Evolutionary conservation across 495 filamentous ascomycete species (phyloP).

Genomic region (Penicillium diatomitis): DNA sequence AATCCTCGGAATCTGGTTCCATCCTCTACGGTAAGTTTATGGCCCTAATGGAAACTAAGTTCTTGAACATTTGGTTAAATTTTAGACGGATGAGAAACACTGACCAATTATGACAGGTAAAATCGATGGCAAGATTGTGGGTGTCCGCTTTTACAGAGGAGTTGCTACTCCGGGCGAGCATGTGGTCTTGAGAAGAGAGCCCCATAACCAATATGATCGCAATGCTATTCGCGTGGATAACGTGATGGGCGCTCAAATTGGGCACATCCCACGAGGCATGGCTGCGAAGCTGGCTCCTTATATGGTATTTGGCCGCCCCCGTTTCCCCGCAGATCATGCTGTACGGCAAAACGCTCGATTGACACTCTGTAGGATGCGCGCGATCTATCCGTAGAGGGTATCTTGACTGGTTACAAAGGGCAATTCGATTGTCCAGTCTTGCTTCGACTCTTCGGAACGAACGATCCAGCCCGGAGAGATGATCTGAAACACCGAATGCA

Average conservation of each 20-base stretch:
- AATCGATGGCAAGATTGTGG: constrained; percentile 62
- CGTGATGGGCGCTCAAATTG: constrained; percentile 69
- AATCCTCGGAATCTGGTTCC: constrained; percentile 28
- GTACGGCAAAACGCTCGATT: too few species aligned
- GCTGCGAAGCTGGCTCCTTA: constrained; percentile 66
- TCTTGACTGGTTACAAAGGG: constrained; percentile 52
- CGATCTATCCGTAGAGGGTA: constrained; percentile 54
- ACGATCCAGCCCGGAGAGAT: constrained; percentile 38
- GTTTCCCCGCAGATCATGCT: too few species aligned
- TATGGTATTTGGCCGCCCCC: constrained; percentile 36
- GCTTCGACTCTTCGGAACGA: constrained; percentile 58
- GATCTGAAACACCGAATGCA: constrained; percentile 53
- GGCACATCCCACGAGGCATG: constrained; percentile 60
- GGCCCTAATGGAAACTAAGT: too few species aligned
- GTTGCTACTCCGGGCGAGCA: constrained; percentile 62
- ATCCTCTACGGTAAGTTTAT: constrained; percentile 43
- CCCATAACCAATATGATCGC: constrained; percentile 60
- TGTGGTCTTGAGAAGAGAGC: constrained; percentile 60
- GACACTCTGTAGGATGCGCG: constrained; percentile 34
- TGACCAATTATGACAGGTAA: constrained; percentile 17
- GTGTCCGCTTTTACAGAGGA: constrained; percentile 69
- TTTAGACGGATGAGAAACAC: not conserved
- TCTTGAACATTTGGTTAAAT: not conserved
- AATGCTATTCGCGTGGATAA: constrained; percentile 80
- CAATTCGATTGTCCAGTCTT: constrained; percentile 62